Evolutionary conservation across 139 green algal genomes (phyloP), one percentile per base, ranked within the genome.

Genomic region (Chlamydomonas urium): DNA sequence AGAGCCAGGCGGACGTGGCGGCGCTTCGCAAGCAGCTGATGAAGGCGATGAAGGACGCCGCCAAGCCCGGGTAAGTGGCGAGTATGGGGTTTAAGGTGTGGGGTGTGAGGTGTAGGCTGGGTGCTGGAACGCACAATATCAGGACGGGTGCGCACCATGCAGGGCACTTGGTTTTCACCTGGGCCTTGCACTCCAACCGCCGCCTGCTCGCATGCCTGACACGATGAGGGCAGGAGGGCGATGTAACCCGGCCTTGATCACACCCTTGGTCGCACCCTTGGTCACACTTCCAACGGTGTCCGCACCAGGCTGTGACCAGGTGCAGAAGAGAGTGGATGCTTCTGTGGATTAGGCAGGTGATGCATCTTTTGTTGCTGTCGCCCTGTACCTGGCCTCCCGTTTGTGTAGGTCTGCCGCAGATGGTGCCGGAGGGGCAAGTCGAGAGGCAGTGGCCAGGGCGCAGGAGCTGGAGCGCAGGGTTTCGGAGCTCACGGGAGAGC

Each of bases 21-120:
- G 53, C 38, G 53, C 65, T 79, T 2, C 65, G 71, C 38, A 71
- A 71, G 58, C 42, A 79, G 59, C 45, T 79, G 26, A 79, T 79
- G 74, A 75, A 75, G 59, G 66, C 59, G 35, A 75, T 79, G 66
- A 75, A 71, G 66, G 66, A 37, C 21, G 65, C 66, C 3, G 73
- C 73, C 1, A 50, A 50, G 42, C 42, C 42, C 10, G 10, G 10
- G 42, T 14, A 50, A 50, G 42, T n/a, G n/a, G n/a, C n/a, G n/a
- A n/a, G n/a, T n/a, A n/a, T n/a, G n/a, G n/a, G n/a, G n/a, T n/a
- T n/a, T n/a, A n/a, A n/a, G n/a, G n/a, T n/a, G n/a, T n/a, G n/a
- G 14, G 10, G 14, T n/a, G 17, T 10, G 42, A 17, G 42, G 42
- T 17, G 42, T 53, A 10, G 14, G 42, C 42, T 53, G 42, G 42